Percentiles rank a stretch among this genome's conserved stretches.
phyloP scores from a whole-genome alignment of 306 rosid species.

The Cucumis sativus region DNA sequence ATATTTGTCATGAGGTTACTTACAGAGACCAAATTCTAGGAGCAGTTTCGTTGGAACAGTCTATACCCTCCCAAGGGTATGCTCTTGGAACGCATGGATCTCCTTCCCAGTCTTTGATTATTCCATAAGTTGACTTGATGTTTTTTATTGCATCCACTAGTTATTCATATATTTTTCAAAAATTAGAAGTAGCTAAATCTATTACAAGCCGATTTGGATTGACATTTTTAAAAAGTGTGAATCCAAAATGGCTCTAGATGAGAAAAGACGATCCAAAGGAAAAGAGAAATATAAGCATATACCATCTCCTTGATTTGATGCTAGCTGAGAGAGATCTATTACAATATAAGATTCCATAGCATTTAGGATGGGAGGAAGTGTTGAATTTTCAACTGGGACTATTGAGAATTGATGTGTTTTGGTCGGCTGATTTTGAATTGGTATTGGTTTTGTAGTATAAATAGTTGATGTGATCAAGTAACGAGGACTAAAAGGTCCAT shows the following conservation, averaged over 20 bases:
- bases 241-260: too few species aligned
- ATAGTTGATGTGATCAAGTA: slow-evolving; percentile 19
- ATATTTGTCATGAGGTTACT: neutral
- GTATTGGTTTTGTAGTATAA: neutral
- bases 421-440: neutral
- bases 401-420: slow-evolving; percentile 11
- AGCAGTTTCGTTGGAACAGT: neutral
- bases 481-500: neutral
- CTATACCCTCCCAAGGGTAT: slow-evolving; percentile 4
- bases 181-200: neutral
- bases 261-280: neutral
- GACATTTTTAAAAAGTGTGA: too few species aligned
- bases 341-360: slow-evolving; percentile 28
- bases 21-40: neutral
- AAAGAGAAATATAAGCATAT: neutral
- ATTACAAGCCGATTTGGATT: too few species aligned
- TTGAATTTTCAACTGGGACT: slow-evolving; percentile 13
- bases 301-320: slow-evolving; percentile 36
- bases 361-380: slow-evolving; percentile 48
- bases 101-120: slow-evolving; percentile 1
- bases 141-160: neutral
- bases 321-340: slow-evolving; percentile 15
- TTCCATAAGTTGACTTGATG: slow-evolving; percentile 2
- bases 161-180: neutral
- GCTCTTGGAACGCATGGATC: slow-evolving; percentile 6